Conservation (phyloP, 495 filamentous ascomycete genomes). For the Xeromyces bisporus region DNA sequence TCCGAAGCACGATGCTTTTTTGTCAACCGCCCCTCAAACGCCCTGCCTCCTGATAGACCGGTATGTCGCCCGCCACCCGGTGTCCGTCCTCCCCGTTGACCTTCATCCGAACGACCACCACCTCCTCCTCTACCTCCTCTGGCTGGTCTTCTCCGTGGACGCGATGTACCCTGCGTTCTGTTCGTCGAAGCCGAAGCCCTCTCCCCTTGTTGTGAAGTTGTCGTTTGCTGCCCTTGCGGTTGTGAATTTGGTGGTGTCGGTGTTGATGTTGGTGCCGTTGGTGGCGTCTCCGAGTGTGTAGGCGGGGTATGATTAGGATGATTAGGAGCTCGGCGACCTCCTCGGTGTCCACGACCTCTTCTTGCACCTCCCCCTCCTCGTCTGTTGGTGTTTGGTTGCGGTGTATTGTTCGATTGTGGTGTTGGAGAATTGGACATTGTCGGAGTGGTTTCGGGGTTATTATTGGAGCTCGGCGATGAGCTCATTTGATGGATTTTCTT, state of each 20-base stretch:
- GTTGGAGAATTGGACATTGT: not conserved
- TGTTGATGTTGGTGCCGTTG: no score
- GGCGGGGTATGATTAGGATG: no score
- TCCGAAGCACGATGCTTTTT: conserved; percentile 12
- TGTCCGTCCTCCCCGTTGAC: conserved; percentile 15
- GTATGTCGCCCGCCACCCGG: not conserved
- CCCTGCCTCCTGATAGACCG: not conserved
- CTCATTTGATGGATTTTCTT: no score
- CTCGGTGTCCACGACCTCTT: conserved; percentile 16
- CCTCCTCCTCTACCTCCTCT: conserved; percentile 26
- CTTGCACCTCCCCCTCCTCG: conserved; percentile 15
- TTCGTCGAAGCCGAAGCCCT: conserved; percentile 1
- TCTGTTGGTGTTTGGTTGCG: conserved; percentile 14
- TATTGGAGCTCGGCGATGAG: not conserved
- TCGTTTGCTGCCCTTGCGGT: conserved; percentile 3
- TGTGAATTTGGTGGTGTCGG: conserved; percentile 3
- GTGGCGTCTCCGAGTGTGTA: no score
- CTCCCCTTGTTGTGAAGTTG: conserved; percentile 2
- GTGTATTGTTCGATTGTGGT: conserved; percentile 1
- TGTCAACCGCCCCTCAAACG: conserved; percentile 36
- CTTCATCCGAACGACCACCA: conserved; percentile 21
- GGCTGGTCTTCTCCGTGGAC: conserved; percentile 17
- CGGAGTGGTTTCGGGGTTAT: not conserved
- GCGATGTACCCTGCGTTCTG: conserved; percentile 5
- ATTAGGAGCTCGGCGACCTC: conserved; percentile 2